phyloP scores from a whole-genome alignment of 2,329 filamentous ascomycete genomes.

The Corinectria fuckeliana region DNA sequence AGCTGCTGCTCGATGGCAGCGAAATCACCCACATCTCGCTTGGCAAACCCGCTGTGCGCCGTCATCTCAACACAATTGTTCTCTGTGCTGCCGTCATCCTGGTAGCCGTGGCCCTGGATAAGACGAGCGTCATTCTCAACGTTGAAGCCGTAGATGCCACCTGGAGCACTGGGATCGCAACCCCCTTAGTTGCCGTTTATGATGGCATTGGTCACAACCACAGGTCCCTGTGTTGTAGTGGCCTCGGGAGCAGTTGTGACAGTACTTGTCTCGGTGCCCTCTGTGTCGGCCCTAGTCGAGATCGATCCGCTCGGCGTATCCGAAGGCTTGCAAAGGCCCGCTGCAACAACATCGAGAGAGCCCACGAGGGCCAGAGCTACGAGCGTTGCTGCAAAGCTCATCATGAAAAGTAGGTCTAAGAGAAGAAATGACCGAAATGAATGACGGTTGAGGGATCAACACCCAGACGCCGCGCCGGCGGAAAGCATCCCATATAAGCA shows the following conservation, averaged over 20 bases:
- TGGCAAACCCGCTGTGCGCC: neutral
- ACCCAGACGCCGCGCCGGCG: neutral
- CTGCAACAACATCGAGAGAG: slow-evolving; percentile 4
- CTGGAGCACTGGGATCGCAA: slow-evolving; percentile 25
- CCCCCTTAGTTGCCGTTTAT: slow-evolving; percentile 31
- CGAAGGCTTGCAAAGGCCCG: slow-evolving; percentile 22
- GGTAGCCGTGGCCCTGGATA: slow-evolving; percentile 24
- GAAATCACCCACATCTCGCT: slow-evolving; percentile 10
- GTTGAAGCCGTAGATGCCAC: slow-evolving; percentile 30
- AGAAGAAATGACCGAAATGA: slow-evolving; percentile 3
- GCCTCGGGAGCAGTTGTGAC: neutral
- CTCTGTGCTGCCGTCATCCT: slow-evolving; percentile 22
- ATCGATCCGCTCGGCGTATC: neutral
- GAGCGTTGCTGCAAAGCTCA: slow-evolving; percentile 23
- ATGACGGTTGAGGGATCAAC: neutral
- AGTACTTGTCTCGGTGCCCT: slow-evolving; percentile 1
- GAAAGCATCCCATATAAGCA: neutral
- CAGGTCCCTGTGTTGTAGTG: slow-evolving; percentile 15
- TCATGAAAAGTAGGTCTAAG: slow-evolving; percentile 11
- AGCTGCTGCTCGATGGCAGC: slow-evolving; percentile 30
- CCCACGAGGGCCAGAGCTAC: slow-evolving; percentile 17
- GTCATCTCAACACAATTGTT: slow-evolving; percentile 26
- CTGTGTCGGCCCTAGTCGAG: neutral
- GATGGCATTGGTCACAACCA: slow-evolving; percentile 21
- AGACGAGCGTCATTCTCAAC: slow-evolving; percentile 21